Base-by-base conservation (phyloP, 306 rosid genomes). In the Acacia melanoxylon region DNA sequence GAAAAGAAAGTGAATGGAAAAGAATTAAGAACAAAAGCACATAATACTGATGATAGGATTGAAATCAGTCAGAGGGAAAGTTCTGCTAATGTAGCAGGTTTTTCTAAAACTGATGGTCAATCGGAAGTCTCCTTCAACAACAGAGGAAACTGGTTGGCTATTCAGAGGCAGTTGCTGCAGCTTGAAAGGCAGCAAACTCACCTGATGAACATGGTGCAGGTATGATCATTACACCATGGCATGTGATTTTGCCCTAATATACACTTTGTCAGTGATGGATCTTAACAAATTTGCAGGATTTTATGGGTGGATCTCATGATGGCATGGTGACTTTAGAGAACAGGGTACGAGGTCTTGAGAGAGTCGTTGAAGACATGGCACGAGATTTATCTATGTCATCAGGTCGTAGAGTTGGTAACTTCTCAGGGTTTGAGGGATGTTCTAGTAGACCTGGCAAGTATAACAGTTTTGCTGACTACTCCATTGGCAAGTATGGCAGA, bases 151-250 rank as follows among this genome's bases (percentile, higher is more conserved):
- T 93, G 98, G 99, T 83, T 91, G 81, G 97, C 94, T 73, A 93
- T 93, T 83, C 99, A 96, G 89, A 83, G 98, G 88, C 99, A 96
- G 82, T 88, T 96, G 72, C 83, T 89, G 68, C 97, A 90, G 90
- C 86, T 96, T 85, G 99, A 96, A 91, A 93, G 98, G 78, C 99
- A 96, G 83, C 99, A 96, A 83, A 84, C 89, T 83, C 98, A 93
- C 87, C 88, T 96, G 82, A 96, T 96, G 99, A 96, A 89, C 92
- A 92, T 96, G 98, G 90, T 95, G 83, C 98, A 95, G 98, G 98
- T 95, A 80, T 63, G 80, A 46, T 79, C 78, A 79, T 25, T 78
- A 78, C 76, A 77, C 19, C 73, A 78, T 80, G 71, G 66, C 79
- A 14, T 31, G 29, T 54, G 68, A 66, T 69, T 29, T 78, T 52